A percentile compares a stretch with the other conserved stretches of the same genome.
phyloP scores from a whole-genome alignment of 257 asterid species.

The Scutellaria barbata region DNA sequence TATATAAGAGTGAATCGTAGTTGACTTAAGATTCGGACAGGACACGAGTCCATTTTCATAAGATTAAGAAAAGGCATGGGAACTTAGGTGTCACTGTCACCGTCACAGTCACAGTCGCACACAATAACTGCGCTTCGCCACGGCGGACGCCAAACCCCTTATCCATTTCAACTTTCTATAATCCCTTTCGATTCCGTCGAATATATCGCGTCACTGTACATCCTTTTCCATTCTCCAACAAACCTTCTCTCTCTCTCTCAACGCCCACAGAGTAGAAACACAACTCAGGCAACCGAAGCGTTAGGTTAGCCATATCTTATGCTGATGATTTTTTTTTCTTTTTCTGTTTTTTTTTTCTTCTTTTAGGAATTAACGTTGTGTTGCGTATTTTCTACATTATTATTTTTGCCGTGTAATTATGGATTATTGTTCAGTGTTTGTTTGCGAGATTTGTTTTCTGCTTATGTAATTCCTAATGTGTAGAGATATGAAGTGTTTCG shows the following conservation, averaged over 20 bases:
- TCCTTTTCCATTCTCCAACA: conserved; percentile 41
- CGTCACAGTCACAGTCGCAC: conserved; percentile 41
- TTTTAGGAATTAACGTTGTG: background rate
- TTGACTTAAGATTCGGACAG: conserved; percentile 31
- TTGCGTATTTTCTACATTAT: conserved; percentile 2
- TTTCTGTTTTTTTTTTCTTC: background rate
- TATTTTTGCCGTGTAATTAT: background rate
- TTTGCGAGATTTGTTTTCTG: conserved; percentile 19
- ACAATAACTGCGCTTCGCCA: conserved; percentile 51
- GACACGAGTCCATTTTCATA: conserved; percentile 4
- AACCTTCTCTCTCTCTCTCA: conserved; percentile 36
- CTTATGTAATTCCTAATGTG: background rate
- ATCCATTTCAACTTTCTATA: conserved; percentile 46
- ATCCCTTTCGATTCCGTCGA: conserved; percentile 64
- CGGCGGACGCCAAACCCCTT: conserved; percentile 69
- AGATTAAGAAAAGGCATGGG: background rate
- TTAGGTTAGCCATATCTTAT: conserved; percentile 34
- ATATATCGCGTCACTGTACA: conserved; percentile 40
- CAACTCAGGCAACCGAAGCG: conserved; percentile 25
- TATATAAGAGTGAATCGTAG: background rate
- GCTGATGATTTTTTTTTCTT: background rate
- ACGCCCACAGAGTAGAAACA: conserved; percentile 9
- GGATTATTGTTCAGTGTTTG: conserved; percentile 5
- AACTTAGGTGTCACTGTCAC: conserved; percentile 40
- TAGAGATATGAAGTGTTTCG: conserved; percentile 11